A percentile compares a stretch with the other conserved stretches of the same genome.
phyloP scores from a whole-genome alignment of 306 rosid genomes.

The Prosopis cineraria region DNA sequence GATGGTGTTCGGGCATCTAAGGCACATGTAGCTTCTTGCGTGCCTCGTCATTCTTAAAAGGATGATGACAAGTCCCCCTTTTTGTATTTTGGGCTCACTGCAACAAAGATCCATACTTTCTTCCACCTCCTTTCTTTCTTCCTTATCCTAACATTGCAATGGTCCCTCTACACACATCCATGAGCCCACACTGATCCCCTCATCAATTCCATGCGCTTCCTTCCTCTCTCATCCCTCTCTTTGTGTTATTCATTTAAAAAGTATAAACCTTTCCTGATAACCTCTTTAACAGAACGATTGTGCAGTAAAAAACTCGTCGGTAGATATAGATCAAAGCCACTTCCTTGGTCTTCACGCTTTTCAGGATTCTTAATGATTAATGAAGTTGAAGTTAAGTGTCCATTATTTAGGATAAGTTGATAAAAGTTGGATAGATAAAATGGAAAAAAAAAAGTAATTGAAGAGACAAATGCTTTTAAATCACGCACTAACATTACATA shows the following conservation, averaged over 20 bases:
- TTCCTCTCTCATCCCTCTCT: background rate
- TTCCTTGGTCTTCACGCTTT: too few species aligned
- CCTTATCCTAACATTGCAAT: slow-evolving; percentile 6
- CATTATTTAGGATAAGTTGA: too few species aligned
- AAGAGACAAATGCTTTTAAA: background rate
- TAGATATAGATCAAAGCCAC: too few species aligned
- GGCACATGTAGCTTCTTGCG: background rate
- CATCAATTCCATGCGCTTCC: too few species aligned
- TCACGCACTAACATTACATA: background rate
- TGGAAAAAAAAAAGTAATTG: background rate
- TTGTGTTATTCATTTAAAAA: too few species aligned
- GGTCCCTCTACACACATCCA: slow-evolving; percentile 34
- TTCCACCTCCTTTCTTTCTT: background rate
- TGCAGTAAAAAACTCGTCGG: too few species aligned
- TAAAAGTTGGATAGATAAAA: background rate
- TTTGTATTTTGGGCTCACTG: slow-evolving; percentile 36
- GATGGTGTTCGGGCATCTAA: background rate
- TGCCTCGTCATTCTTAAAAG: slow-evolving; percentile 27
- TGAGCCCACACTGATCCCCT: slow-evolving; percentile 43
- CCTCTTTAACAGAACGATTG: too few species aligned
- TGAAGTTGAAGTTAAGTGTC: too few species aligned
- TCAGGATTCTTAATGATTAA: too few species aligned
- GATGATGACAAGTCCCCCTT: slow-evolving; percentile 40
- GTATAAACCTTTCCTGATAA: too few species aligned
- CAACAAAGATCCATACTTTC: slow-evolving; percentile 30